Percentiles rank a stretch among this genome's conserved stretches.
These are phyloP conservation scores for Penicillium brasilianum DNA, from an alignment of 2,329 filamentous ascomycete species.

Conservation along the genomic window DNA sequence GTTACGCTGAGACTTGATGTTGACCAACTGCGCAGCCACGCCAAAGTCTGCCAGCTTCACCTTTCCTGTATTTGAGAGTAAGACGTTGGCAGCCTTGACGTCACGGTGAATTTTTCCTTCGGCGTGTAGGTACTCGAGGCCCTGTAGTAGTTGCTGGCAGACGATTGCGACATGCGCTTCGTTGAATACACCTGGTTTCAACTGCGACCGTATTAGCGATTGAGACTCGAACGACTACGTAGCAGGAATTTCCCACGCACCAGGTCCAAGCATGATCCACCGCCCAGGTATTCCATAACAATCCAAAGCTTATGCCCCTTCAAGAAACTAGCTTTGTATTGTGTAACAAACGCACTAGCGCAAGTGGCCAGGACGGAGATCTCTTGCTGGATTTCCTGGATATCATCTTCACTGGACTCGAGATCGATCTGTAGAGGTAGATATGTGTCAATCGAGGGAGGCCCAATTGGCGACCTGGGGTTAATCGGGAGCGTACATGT, in stretches of 20 bases:
- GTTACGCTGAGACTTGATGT: constrained; percentile 96
- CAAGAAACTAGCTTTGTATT: constrained; percentile 97
- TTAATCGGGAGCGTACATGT: constrained; percentile 66
- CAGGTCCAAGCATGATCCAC: constrained; percentile 92
- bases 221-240: not conserved
- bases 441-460: constrained; percentile 22
- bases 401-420: constrained; percentile 97
- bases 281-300: constrained; percentile 96
- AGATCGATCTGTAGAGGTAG: constrained; percentile 77
- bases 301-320: constrained; percentile 98
- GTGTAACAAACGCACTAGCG: constrained; percentile 89
- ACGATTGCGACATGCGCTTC: constrained; percentile 93
- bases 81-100: constrained; percentile 93
- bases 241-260: constrained; percentile 55
- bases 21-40: constrained; percentile 92
- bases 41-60: constrained; percentile 98
- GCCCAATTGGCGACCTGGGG: not conserved
- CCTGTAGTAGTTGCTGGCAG: constrained; percentile 85
- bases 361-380: constrained; percentile 95
- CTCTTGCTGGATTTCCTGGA: constrained; percentile 96
- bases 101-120: constrained; percentile 97
- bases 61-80: constrained; percentile 87
- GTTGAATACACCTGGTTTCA: constrained; percentile 87
- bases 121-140: constrained; percentile 88
- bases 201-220: constrained; percentile 54